Base-by-base conservation (phyloP, 2,329 filamentous ascomycete genomes). In the Aspergillus sp. region DNA sequence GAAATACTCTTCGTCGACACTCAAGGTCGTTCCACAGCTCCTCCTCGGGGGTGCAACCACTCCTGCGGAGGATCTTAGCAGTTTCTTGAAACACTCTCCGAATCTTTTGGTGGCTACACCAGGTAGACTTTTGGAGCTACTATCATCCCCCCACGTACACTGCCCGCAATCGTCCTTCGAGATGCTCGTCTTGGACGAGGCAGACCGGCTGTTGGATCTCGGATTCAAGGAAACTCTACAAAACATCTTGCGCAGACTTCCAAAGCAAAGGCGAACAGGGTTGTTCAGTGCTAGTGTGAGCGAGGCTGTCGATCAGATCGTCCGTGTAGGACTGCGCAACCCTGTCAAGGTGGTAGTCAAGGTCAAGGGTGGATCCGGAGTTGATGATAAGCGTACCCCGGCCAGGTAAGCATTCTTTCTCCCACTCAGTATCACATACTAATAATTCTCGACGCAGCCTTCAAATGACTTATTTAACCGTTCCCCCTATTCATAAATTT, bases 201-300 rank as follows among this genome's bases (percentile, higher is more conserved):
- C 93, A 50, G 95, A 99, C 74, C 84, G 95, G 58, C 79, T 99
- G 24, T 81, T 99, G 11, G 95, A 99, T 75, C 82, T 98, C 21
- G 95, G 96, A 6, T 98, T 99, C 76, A 95, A 96, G 73, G 88
- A 90, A 56, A 92, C 96, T 65, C 76, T 99, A 27, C 91, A 95
- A 65, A 90, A 86, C 55, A 96, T 98, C 41, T 78, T 99, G 21
- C 85, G 86, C 0, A 84, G 90, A 15, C 78, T 99, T 6, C 95
- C 95, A 0, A 99, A 99, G 71, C 95, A 99, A 73, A 83, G 95
- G 52, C 84, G 95, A 49, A 99, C 95, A 0, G 95, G 95, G 0
- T 79, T 99, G 0, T 99, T 98, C 76, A 96, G 91, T 69, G 95
- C 95, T 12, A 96, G 90, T 68, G 90, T 99, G n/a, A 95, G 90